These are phyloP conservation scores for Arthrobotrys sinensis DNA, from an alignment of 2,329 filamentous ascomycete species.

Conservation along the genomic window DNA sequence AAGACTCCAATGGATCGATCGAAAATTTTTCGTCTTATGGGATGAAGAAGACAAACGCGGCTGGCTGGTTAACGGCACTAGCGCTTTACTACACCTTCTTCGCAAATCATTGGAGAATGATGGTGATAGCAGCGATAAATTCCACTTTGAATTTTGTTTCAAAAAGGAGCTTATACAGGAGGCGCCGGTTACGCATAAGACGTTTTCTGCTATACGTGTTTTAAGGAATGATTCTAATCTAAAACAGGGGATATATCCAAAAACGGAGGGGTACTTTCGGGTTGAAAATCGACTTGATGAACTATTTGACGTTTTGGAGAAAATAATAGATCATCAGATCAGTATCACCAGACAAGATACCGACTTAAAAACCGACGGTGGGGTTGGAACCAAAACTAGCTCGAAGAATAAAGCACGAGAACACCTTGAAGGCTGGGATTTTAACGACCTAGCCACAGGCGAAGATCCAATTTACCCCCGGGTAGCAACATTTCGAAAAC, in stretches of 20 bases:
- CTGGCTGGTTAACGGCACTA: conserved; percentile 65
- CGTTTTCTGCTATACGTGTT: conserved; percentile 11
- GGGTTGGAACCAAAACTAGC: neutral
- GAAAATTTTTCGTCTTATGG: conserved; percentile 63
- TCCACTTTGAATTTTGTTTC: conserved; percentile 19
- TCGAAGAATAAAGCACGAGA: conserved; percentile 22
- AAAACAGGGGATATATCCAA: conserved; percentile 23
- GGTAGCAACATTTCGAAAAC: conserved; percentile 56
- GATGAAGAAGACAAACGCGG: conserved; percentile 65
- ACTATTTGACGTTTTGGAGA: conserved; percentile 62
- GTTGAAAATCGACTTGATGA: conserved; percentile 61
- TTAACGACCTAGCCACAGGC: conserved; percentile 63
- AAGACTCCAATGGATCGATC: conserved; percentile 60
- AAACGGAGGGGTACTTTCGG: neutral
- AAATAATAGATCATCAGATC: conserved; percentile 64
- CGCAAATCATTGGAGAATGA: conserved; percentile 61
- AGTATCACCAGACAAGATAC: conserved; percentile 39
- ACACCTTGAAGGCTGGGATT: conserved; percentile 65
- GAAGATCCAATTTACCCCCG: conserved; percentile 60
- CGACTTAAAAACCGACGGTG: neutral
- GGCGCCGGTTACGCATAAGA: conserved; percentile 11
- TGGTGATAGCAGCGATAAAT: conserved; percentile 23
- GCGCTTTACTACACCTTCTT: conserved; percentile 63
- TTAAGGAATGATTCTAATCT: conserved; percentile 18
- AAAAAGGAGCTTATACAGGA: conserved; percentile 28